Conservation (phyloP, 2,329 filamentous ascomycete genomes). For the Fusarium aywerte region DNA sequence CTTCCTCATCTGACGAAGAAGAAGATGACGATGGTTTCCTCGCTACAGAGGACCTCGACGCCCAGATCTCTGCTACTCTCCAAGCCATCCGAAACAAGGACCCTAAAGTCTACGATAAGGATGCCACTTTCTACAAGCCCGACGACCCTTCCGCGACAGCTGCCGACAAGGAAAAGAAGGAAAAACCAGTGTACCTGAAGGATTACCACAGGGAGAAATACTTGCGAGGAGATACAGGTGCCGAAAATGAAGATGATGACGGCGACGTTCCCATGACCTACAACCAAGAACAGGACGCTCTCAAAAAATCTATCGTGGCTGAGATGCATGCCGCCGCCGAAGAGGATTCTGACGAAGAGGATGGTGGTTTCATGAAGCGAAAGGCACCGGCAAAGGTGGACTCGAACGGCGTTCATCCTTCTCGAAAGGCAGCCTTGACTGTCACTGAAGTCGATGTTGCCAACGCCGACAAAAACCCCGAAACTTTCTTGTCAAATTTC, state of each 20-base stretch:
- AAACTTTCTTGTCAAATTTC: conserved; percentile 94
- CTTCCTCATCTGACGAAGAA: conserved; percentile 79
- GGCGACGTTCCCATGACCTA: conserved; percentile 75
- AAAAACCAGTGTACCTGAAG: conserved; percentile 85
- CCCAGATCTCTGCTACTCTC: conserved; percentile 86
- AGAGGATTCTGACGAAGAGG: conserved; percentile 64
- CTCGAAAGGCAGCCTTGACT: conserved; percentile 59
- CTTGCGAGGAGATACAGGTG: conserved; percentile 75
- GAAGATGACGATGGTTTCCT: conserved; percentile 93
- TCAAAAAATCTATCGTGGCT: conserved; percentile 81
- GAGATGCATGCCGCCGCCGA: conserved; percentile 77
- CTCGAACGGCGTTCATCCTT: conserved; percentile 65
- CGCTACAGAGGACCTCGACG: conserved; percentile 84
- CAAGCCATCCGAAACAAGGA: conserved; percentile 91
- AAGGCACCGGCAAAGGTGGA: conserved; percentile 65
- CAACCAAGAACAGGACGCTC: conserved; percentile 84
- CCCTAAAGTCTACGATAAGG: conserved; percentile 86
- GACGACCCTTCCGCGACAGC: conserved; percentile 56
- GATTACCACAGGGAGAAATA: conserved; percentile 95
- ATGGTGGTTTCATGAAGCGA: conserved; percentile 76
- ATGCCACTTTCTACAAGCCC: conserved; percentile 80
- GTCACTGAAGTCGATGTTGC: conserved; percentile 72
- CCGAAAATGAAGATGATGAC: conserved; percentile 68
- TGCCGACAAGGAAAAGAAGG: conserved; percentile 65
- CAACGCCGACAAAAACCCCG: conserved; percentile 86